These are phyloP conservation scores for Teratosphaeria epicoccoides DNA, from an alignment of 2,329 filamentous ascomycete species.

Conservation along the genomic window DNA sequence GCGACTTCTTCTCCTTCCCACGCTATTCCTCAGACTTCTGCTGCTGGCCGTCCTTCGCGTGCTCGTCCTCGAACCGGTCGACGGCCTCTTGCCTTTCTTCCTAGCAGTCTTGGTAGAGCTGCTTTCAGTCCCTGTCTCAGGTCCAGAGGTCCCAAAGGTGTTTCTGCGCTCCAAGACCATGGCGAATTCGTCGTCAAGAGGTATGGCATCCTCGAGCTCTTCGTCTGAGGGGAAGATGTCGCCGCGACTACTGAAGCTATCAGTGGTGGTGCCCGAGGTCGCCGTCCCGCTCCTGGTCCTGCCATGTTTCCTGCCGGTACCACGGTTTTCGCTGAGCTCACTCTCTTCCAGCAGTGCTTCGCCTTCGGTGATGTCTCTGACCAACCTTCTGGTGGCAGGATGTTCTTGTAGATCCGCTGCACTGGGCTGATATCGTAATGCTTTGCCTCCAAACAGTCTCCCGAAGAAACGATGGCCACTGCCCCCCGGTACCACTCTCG, in stretches of 20 bases:
- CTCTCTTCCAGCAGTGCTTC: conserved; percentile 61
- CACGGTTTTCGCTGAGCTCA: conserved; percentile 34
- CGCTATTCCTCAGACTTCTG: background rate
- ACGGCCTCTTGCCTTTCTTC: background rate
- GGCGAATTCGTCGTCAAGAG: conserved; percentile 84
- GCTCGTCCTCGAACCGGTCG: background rate
- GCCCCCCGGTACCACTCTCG: conserved; percentile 72
- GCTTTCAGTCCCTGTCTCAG: background rate
- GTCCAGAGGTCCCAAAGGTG: conserved; percentile 34
- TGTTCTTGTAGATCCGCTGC: conserved; percentile 85
- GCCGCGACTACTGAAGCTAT: conserved; percentile 76
- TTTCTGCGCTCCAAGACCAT: conserved; percentile 62
- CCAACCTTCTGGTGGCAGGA: conserved; percentile 44
- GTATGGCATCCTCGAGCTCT: conserved; percentile 70
- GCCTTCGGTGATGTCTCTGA: conserved; percentile 43
- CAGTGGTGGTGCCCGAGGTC: conserved; percentile 69
- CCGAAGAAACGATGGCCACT: conserved; percentile 64
- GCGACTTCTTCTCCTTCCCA: background rate
- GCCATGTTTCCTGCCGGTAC: conserved; percentile 24
- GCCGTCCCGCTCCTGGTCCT: conserved; percentile 67
- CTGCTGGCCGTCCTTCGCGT: background rate
- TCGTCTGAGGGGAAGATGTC: conserved; percentile 88
- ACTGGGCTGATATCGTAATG: conserved; percentile 77
- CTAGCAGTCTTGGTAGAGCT: background rate
- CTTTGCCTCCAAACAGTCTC: conserved; percentile 68